Conservation (phyloP, 1,284 basidiomycete species). For the Trichosporon inkin region DNA sequence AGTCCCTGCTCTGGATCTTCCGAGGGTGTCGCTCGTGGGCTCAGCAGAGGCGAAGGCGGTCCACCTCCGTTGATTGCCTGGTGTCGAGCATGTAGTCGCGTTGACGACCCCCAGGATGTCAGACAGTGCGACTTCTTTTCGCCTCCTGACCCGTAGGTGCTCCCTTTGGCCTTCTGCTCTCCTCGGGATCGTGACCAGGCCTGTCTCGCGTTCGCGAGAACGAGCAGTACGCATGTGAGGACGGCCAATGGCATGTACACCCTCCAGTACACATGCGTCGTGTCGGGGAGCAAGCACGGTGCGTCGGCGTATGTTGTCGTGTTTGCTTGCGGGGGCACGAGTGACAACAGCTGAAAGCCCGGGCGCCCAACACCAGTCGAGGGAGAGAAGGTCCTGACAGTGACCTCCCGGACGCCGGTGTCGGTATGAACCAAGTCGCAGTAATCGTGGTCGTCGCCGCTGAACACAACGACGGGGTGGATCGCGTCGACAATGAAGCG, state of each 20-base stretch:
- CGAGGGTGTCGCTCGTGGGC: background rate
- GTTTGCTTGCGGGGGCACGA: conserved; percentile 54
- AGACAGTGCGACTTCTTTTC: conserved; percentile 33
- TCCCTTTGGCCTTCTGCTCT: background rate
- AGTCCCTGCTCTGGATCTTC: background rate
- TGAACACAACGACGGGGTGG: conserved; percentile 61
- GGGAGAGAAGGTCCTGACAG: conserved; percentile 78
- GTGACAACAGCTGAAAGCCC: conserved; percentile 78
- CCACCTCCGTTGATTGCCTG: conserved; percentile 5
- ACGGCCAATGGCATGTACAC: conserved; percentile 59
- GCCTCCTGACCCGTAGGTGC: background rate
- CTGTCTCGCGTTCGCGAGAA: conserved; percentile 43
- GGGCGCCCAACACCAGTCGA: conserved; percentile 69
- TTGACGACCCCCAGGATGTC: conserved; percentile 39
- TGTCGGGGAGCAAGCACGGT: conserved; percentile 67
- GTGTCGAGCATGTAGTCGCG: conserved; percentile 27
- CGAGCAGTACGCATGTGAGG: conserved; percentile 49
- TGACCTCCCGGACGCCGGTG: conserved; percentile 60
- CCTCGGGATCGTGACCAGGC: conserved; percentile 29
- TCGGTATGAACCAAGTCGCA: conserved; percentile 66
- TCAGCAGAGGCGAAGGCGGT: conserved; percentile 26
- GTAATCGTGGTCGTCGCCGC: conserved; percentile 84
- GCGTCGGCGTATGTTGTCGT: conserved; percentile 54
- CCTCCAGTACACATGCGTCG: conserved; percentile 59
- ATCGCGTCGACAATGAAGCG: conserved; percentile 64